Evolutionary conservation across 192 early-diverging fungal species (phyloP), one percentile per base, ranked within the genome.

Genomic region (Backusella tarrabulga): DNA sequence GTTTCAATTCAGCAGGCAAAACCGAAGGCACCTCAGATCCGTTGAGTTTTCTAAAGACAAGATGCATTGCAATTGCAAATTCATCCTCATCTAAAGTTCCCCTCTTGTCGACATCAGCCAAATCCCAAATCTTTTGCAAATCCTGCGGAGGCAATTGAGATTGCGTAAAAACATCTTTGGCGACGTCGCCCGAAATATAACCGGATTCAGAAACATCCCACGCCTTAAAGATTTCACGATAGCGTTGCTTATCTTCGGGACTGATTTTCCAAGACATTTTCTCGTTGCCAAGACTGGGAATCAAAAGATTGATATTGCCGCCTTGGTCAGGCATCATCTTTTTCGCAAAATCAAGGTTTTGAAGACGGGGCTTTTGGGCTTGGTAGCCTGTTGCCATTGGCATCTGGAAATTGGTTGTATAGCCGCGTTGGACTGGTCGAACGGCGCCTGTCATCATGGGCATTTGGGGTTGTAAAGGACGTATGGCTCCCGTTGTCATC

Each of bases 11-110:
- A 14, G 90, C 81, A 11, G 97, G 96, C 34, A 99, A 80, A 6
- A 84, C 82, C 7, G 85, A 83, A 15, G 97, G 97, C 14, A 99
- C 79, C 56, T 93, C 94, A 41, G 89, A 85, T 7, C 95, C 95
- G 41, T 93, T 92, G 19, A 97, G 86, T 81, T 95, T 97, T 34
- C 92, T 82, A 87, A 97, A 95, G 38, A 98, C 93, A 19, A 99
- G 83, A 84, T 98, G 95, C 97, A 99, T 99, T 21, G 96, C 97
- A 14, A 98, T 93, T 67, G 95, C 92, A 81, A 99, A 99, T 82
- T 99, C 97, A 83, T 97, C 95, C 17, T 88, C 79, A 79, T 98
- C 96, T 67, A 99, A 89, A 73, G 95, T 96, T 73, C 96, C 97
- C 68, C 87, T 84, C 60, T 92, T 91, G 72, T 94, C 91, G 8